Conservation (phyloP, 768 basidiomycete species). For the Inosperma sp. region DNA sequence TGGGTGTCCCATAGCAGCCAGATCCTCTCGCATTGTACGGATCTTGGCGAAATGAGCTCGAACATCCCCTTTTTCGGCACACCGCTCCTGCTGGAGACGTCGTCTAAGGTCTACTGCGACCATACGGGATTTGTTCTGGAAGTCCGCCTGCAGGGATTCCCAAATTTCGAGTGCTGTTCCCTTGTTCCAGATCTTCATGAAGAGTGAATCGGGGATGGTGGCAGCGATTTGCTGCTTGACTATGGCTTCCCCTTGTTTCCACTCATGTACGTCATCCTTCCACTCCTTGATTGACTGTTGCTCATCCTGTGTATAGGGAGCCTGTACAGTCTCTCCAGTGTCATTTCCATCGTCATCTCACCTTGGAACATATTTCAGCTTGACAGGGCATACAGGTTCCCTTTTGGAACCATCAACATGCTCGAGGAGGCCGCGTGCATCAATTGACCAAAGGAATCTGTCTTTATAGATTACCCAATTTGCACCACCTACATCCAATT, state of each 20-base stretch:
- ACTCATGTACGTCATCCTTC: not conserved
- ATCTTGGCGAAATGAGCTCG: slow-evolving; percentile 29
- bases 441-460: slow-evolving; percentile 17
- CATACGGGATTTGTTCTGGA: slow-evolving; percentile 26
- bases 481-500: slow-evolving; percentile 16
- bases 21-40: slow-evolving; percentile 26
- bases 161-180: slow-evolving; percentile 24
- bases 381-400: slow-evolving; percentile 7
- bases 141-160: slow-evolving; percentile 23
- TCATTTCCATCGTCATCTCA: not conserved
- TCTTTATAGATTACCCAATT: slow-evolving; percentile 23
- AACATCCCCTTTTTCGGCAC: slow-evolving; percentile 30
- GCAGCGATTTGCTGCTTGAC: slow-evolving; percentile 30
- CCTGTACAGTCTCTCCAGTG: not conserved
- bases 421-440: slow-evolving; percentile 23
- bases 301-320: slow-evolving; percentile 12
- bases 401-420: slow-evolving; percentile 11
- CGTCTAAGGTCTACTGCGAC: slow-evolving; percentile 27
- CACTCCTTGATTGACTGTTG: slow-evolving; percentile 19
- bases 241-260: slow-evolving; percentile 19
- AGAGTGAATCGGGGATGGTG: slow-evolving; percentile 32
- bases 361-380: not conserved
- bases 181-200: slow-evolving; percentile 17
- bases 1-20: slow-evolving; percentile 30
- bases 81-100: slow-evolving; percentile 24